Evolutionary conservation across 352 stramenopile genomes (phyloP), one percentile per base, ranked within the genome.

Genomic region (Halophytophthora polymorphica): DNA sequence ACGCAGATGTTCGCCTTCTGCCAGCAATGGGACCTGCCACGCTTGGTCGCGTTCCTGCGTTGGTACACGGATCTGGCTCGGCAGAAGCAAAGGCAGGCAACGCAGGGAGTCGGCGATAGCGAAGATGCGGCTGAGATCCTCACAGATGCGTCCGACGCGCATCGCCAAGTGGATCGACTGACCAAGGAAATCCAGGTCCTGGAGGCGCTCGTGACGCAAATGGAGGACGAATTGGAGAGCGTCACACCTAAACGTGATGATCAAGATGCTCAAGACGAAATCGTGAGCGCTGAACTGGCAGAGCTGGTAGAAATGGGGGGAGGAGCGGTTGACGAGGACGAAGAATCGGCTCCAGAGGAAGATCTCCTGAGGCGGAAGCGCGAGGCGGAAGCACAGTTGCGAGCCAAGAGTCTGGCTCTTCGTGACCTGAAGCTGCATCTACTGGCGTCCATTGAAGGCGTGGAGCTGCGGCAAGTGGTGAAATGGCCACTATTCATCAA

Each of bases 401-500:
- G 54, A 22, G 54, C 44, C 6, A 75, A 73, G 55, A 51, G 67
- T 28, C 49, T 58, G 0, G 43, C 37, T 18, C 48, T 89, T 5
- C 51, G 58, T 3, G 66, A 78, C 2, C 62, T 81, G 15, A 62
- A 74, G 37, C 40, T 81, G 43, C 68, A 88, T 60, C 43, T 88
- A 3, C 45, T 85, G 3, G 76, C 76, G 13, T 81, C 65, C 2
- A 62, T 88, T 21, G 77, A 90, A 10, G 77, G 66, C 4, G 64
- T 87, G 0, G 67, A 86, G 44, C 67, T 90, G 3, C 66, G 44
- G 31, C 56, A 59, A 25, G 46, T 67, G 14, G 64, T 88, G 1
- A 46, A 61, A 18, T 90, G 82, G 82, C 67, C 61, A 6, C n/a
- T 73, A 8, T 90, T 78, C 34, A 62, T 90, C 14, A 66, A 81